Conservation (phyloP, 192 early-diverging fungal genomes). For the Endogone sp. region DNA sequence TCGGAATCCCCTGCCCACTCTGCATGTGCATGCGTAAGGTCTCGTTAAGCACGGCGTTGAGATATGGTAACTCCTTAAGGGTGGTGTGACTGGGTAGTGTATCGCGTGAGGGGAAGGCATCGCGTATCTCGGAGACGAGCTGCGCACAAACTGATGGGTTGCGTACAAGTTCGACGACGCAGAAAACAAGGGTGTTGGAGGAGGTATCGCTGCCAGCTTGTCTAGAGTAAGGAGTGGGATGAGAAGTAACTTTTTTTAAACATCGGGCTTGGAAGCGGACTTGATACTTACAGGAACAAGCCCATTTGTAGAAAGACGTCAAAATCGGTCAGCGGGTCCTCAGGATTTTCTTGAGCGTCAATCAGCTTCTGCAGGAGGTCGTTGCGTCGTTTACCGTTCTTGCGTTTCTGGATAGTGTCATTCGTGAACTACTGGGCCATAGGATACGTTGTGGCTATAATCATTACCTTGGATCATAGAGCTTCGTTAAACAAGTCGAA, state of each 20-base stretch:
- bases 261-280: neutral
- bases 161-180: slow-evolving; percentile 32
- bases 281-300: slow-evolving; percentile 8
- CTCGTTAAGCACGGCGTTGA: slow-evolving; percentile 38
- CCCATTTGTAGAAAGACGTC: slow-evolving; percentile 18
- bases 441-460: too few species aligned
- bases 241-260: neutral
- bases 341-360: slow-evolving; percentile 25
- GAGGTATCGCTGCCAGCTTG: slow-evolving; percentile 38
- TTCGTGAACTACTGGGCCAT: slow-evolving; percentile 15
- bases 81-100: slow-evolving; percentile 24
- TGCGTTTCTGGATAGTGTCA: slow-evolving; percentile 8
- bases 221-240: neutral
- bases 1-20: slow-evolving; percentile 14
- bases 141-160: slow-evolving; percentile 29
- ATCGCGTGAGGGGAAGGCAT: neutral
- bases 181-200: slow-evolving; percentile 37
- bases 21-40: slow-evolving; percentile 24
- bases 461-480: too few species aligned
- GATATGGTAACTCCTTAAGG: slow-evolving; percentile 26
- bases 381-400: slow-evolving; percentile 6
- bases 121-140: slow-evolving; percentile 30
- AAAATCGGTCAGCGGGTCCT: slow-evolving; percentile 9
- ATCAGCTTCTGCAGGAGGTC: slow-evolving; percentile 42
- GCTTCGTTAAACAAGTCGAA: neutral